phyloP scores from a whole-genome alignment of 306 rosid species.

The Oemleria cerasiformis region DNA sequence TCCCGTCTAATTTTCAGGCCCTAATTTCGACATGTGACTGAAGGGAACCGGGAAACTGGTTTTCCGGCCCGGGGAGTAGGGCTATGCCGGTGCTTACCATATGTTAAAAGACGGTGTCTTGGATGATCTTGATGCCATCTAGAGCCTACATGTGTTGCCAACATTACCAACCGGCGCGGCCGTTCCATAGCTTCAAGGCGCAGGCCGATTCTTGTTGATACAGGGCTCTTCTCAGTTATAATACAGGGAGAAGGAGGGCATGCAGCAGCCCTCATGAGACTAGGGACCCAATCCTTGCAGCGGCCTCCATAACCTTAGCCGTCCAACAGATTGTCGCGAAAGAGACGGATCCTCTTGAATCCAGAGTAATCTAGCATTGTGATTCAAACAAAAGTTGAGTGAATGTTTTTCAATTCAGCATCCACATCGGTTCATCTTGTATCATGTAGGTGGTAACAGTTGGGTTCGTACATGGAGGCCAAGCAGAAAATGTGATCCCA shows the following conservation, averaged over 20 bases:
- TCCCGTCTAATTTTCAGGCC: not conserved
- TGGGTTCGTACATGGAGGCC: constrained; percentile 36
- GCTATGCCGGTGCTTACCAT: constrained; percentile 47
- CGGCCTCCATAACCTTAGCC: constrained; percentile 34
- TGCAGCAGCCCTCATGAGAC: constrained; percentile 36
- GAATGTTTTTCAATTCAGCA: not conserved
- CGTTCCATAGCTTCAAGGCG: constrained; percentile 40
- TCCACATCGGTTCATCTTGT: not conserved
- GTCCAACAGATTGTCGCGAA: constrained; percentile 48
- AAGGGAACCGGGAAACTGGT: constrained; percentile 50
- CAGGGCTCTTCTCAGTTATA: constrained; percentile 36
- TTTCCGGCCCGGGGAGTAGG: constrained; percentile 50
- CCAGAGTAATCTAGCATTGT: constrained; percentile 29
- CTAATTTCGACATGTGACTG: not conserved
- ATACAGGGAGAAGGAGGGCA: constrained; percentile 46
- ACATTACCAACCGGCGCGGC: constrained; percentile 32
- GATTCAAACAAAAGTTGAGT: not conserved
- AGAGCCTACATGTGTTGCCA: constrained; percentile 40
- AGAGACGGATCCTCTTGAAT: constrained; percentile 41
- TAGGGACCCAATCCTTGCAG: constrained; percentile 37
- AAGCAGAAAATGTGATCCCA: constrained; percentile 33
- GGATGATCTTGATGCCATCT: constrained; percentile 38
- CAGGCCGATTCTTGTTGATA: constrained; percentile 41
- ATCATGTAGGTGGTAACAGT: constrained; percentile 39
- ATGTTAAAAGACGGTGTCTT: constrained; percentile 34